Percentiles rank a stretch among this genome's conserved stretches.
These are phyloP conservation scores for Hymenoscyphus infarciens DNA, from an alignment of 2,329 filamentous ascomycete genomes.

Conservation along the genomic window DNA sequence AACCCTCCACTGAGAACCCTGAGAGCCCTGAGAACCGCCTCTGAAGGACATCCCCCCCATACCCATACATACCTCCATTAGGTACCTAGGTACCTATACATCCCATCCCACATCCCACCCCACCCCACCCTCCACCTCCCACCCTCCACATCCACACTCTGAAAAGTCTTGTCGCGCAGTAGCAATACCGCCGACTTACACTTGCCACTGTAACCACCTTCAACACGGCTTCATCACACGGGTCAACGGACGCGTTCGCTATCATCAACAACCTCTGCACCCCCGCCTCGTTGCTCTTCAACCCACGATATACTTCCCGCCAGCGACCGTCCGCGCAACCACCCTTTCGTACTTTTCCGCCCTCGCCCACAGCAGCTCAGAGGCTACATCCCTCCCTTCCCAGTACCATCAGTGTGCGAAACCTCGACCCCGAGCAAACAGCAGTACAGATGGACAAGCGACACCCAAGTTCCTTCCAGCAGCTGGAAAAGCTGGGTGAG, in stretches of 20 bases:
- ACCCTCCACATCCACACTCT: neutral
- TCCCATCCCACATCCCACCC: neutral
- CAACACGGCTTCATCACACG: conserved; percentile 34
- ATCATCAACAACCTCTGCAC: conserved; percentile 37
- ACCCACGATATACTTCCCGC: conserved; percentile 37
- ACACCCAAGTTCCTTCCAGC: conserved; percentile 90
- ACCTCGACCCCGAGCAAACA: conserved; percentile 29
- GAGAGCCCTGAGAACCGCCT: too few relatives aligned
- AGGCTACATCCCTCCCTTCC: conserved; percentile 28
- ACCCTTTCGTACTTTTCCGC: conserved; percentile 33
- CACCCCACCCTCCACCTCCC: neutral
- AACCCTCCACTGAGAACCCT: too few relatives aligned
- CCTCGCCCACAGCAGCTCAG: conserved; percentile 27
- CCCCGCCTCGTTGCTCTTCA: conserved; percentile 41
- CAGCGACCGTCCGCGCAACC: conserved; percentile 30
- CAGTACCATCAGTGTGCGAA: conserved; percentile 35
- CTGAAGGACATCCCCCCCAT: too few relatives aligned
- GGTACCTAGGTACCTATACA: too few relatives aligned
- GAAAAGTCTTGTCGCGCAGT: conserved; percentile 5
- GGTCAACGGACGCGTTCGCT: conserved; percentile 31
- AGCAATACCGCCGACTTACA: conserved; percentile 11
- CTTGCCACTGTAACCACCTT: conserved; percentile 13
- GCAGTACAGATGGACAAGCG: conserved; percentile 72
- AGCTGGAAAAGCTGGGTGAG: conserved; percentile 97
- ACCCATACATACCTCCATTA: neutral